Base-by-base conservation (phyloP, 2,329 filamentous ascomycete genomes). In the Scedosporium minutisporum region DNA sequence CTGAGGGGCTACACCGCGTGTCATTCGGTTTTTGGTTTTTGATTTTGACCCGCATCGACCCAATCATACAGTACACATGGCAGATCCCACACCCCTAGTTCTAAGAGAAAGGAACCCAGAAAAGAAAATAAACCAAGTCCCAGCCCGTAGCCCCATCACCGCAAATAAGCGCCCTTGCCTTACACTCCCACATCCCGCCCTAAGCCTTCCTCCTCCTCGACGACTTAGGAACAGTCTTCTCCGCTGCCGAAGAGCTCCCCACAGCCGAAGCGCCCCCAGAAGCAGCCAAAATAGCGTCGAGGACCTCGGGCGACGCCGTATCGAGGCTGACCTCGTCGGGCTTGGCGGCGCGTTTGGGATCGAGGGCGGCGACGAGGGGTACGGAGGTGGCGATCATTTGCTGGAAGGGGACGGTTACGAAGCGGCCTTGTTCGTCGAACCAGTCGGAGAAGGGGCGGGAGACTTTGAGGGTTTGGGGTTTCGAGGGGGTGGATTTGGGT, bases 361-460 rank as follows among this genome's bases (percentile, higher is more conserved):
- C 90, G 38, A 81, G 80, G 67, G 80, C 80, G 60, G 87, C 89
- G 65, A 93, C 81, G 38, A 82, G 71, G 1, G 86, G 83, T 3
- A 93, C 80, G 48, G 82, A 80, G n/a, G 81, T 82, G 10, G 89
- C 89, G 58, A 95, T 78, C 77, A 90, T 85, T 71, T 87, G 83
- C 80, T 95, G 90, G 75, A 95, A 93, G 5, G 90, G 90, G 67
- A 84, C 78, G 7, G 85, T 82, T 57, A 92, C 82, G 72, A 95
- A 92, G 72, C 81, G 83, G 59, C 91, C 91, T 48, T 80, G 77
- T 62, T 76, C 77, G 73, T 96, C 89, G 68, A 93, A 95, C 89
- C 89, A 95, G 61, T 83, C 80, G 41, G 83, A 83, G 72, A 95
- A 93, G 42, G 87, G 81, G 55, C 82, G 82, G 65, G 81, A 75